phyloP scores from a whole-genome alignment of 495 filamentous ascomycete genomes.

The Bombardia bombarda region DNA sequence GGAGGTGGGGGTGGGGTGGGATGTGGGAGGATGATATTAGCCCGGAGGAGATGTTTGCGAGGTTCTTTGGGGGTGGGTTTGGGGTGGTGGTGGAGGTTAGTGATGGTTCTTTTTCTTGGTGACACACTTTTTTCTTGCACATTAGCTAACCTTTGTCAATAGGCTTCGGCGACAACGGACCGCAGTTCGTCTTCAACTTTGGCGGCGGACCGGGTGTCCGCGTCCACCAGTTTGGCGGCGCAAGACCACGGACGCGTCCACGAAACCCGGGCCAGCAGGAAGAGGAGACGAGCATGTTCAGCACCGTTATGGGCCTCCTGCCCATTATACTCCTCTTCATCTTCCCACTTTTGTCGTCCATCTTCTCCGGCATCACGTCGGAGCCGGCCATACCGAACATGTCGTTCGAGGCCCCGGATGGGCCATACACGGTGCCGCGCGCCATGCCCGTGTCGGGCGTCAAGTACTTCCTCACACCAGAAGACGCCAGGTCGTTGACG shows the following conservation, averaged over 20 bases:
- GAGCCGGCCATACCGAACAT: constrained; percentile 56
- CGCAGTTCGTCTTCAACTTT: constrained; percentile 87
- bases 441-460: constrained; percentile 62
- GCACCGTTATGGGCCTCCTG: constrained; percentile 57
- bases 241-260: constrained; percentile 58
- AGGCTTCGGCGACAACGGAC: constrained; percentile 63
- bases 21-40: constrained; percentile 89
- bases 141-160: constrained; percentile 3
- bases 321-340: constrained; percentile 85
- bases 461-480: constrained; percentile 77
- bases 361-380: constrained; percentile 57
- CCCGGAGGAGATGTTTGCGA: constrained; percentile 90
- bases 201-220: constrained; percentile 74
- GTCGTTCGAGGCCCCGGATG: constrained; percentile 56
- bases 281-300: constrained; percentile 40
- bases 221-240: constrained; percentile 80
- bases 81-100: constrained; percentile 51
- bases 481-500: constrained; percentile 62
- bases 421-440: constrained; percentile 65
- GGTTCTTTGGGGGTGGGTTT: constrained; percentile 90
- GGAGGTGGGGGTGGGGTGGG: constrained; percentile 39
- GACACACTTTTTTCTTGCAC: neutral
- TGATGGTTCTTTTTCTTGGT: constrained; percentile 13
- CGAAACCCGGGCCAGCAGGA: constrained; percentile 53
- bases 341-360: constrained; percentile 72